These are phyloP conservation scores for Cladosporium phlei DNA, from an alignment of 2,329 filamentous ascomycete species.

Conservation along the genomic window DNA sequence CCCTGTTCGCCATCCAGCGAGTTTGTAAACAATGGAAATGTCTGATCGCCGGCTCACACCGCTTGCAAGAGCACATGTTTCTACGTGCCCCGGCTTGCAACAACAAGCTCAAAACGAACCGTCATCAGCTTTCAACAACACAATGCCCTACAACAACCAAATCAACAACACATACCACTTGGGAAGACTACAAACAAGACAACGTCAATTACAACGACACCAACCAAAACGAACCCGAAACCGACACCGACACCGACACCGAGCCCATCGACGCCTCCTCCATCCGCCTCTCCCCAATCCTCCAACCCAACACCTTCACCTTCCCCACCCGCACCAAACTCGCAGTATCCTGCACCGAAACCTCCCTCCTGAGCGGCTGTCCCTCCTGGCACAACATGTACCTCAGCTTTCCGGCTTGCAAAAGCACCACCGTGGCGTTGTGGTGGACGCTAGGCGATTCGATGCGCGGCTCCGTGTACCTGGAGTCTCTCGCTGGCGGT, in stretches of 20 bases:
- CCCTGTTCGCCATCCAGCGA: background rate
- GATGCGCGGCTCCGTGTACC: conserved; percentile 4
- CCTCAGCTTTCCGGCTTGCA: conserved; percentile 16
- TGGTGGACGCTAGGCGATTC: conserved; percentile 4
- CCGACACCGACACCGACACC: background rate
- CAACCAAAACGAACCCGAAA: background rate
- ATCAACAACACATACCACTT: no score
- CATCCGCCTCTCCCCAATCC: background rate
- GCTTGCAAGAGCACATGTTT: conserved; percentile 2
- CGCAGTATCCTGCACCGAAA: conserved; percentile 2
- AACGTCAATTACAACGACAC: background rate
- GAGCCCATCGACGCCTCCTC: background rate
- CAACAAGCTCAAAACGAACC: no score
- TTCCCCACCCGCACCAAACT: background rate
- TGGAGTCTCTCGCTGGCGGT: background rate
- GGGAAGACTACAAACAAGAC: no score
- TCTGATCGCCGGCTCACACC: background rate
- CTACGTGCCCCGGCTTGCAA: background rate
- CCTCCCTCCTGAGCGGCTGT: background rate
- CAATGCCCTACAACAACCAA: no score
- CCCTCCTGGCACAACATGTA: conserved; percentile 21
- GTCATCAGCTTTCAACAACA: background rate
- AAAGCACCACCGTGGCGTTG: background rate
- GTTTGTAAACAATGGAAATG: background rate
- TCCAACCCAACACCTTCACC: background rate